phyloP scores from a whole-genome alignment of 2,329 filamentous ascomycete species.

The Fusarium citri region DNA sequence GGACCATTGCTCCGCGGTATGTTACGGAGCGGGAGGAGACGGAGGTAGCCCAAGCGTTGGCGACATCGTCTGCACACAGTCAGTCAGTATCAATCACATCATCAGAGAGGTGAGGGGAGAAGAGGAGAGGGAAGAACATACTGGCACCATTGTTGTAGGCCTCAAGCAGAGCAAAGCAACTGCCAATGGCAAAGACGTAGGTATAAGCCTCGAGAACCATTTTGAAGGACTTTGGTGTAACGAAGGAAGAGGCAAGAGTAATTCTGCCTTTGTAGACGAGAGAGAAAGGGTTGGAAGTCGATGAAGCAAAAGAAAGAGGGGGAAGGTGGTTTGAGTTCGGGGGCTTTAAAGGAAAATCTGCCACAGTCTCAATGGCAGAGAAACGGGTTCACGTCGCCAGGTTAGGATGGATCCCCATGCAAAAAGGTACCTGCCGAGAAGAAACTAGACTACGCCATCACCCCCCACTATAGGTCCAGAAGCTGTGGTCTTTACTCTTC shows the following conservation, averaged over 20 bases:
- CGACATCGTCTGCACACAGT: slow-evolving; percentile 75
- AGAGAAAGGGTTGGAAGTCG: slow-evolving; percentile 17
- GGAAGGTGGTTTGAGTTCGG: background rate
- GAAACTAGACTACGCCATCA: background rate
- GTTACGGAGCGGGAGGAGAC: slow-evolving; percentile 83
- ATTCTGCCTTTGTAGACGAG: slow-evolving; percentile 12
- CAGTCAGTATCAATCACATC: background rate
- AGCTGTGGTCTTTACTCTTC: slow-evolving; percentile 15
- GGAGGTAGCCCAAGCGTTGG: slow-evolving; percentile 84
- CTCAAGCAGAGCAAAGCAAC: slow-evolving; percentile 79
- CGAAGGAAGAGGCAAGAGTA: background rate
- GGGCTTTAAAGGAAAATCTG: slow-evolving; percentile 33
- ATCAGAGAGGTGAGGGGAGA: too few species aligned
- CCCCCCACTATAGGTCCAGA: slow-evolving; percentile 24
- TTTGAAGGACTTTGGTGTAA: slow-evolving; percentile 46
- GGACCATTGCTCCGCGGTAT: slow-evolving; percentile 75
- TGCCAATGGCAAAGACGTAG: slow-evolving; percentile 81
- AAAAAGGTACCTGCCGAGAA: background rate
- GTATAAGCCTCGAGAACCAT: slow-evolving; percentile 72
- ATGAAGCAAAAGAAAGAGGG: slow-evolving; percentile 26
- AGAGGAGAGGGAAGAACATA: too few species aligned
- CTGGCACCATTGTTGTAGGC: slow-evolving; percentile 84
- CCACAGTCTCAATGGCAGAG: background rate
- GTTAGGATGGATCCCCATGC: background rate
- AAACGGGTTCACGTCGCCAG: background rate